Base-by-base conservation (phyloP, 164 flowering plant species). In the Protea cynaroides region DNA sequence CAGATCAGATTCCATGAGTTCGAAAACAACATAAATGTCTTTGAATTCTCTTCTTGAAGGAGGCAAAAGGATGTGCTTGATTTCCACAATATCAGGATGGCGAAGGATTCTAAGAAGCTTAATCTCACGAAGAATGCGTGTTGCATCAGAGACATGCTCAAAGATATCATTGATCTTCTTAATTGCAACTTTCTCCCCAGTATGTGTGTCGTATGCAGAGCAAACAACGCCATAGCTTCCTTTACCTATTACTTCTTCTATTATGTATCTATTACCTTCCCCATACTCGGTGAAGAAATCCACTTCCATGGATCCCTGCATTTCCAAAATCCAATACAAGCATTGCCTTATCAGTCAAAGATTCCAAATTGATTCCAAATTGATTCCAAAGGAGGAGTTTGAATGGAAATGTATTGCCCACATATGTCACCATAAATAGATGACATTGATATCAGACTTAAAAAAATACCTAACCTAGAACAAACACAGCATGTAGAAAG, bases 141-240 rank as follows among this genome's bases (percentile, higher is more conserved):
- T 93, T 51, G 97, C 97, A 76, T 93, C 98, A 60, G 97, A 93
- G 25, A 90, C 97, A 74, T 93, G 98, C 66, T 92, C 98, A 72
- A 92, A 92, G 21, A 92, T 90, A 71, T 92, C 98, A 81, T 92
- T 92, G 44, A 92, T 92, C 80, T 92, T 92, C 72, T 92, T 92
- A 54, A 92, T 93, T 2, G 98, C 97, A 47, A 93, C 98, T 70
- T 93, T 93, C 61, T 93, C 98, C 69, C 94, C 96, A 25, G 80
- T 72, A 76, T 87, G 96, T 22, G 94, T 82, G 62, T 93, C 98
- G 64, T 76, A 84, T n/a, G 97, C 96, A 63, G 97, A 90, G 78
- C 94, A 87, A 58, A 93, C 98, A 68, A 93, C 91, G 37, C 98
- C 98, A 74, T 93, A 93, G 79, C 98, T 93, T 67, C 98, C 98